Base-by-base conservation (phyloP, 305 asterid species). In the Fraxinus velutina region DNA sequence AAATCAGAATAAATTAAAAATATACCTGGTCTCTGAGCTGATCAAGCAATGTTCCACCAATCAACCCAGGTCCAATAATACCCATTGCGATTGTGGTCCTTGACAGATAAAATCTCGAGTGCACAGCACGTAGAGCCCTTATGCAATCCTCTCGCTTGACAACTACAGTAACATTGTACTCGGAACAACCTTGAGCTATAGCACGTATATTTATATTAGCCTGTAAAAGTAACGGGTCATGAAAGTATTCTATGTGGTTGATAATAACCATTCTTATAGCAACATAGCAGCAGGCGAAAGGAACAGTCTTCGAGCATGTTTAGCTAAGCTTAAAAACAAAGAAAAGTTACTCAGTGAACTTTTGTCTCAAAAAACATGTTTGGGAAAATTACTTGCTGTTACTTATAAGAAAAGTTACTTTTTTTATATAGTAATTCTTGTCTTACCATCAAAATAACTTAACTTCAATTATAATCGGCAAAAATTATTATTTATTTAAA, bases 141-240 rank as follows among this genome's bases (percentile, higher is more conserved):
- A 91, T 88, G 87, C 99, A 93, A 75, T 96, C 97, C 84, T 96
- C 98, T 84, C 92, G 90, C 86, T 93, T 93, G 83, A 96, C 82
- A 78, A 96, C 99, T 57, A 94, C 97, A 6, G 99, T 96, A 70
- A 96, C 88, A 79, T 96, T 96, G 81, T 93, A 91, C 88, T 96
- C 98, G 30, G 99, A 96, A 89, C 97, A 96, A 75, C 99, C 99
- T 91, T 96, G 99, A 84, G 99, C 98, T 86, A 96, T 93, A 52
- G 98, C 99, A 64, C 98, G 95, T 66, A 96, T 89, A 81, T 96
- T 96, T 79, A 96, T 92, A 85, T 93, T 96, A 75, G 98, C 98
- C 99, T 96, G 94, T 87, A 87, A 80, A 66, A 76, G 82, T 72
- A 33, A 30, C 2, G 0, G 79, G 84, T 83, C 84, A 79, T 55